Conservation (phyloP, 352 stramenopile species). For the Globisporangium camurandrum region DNA sequence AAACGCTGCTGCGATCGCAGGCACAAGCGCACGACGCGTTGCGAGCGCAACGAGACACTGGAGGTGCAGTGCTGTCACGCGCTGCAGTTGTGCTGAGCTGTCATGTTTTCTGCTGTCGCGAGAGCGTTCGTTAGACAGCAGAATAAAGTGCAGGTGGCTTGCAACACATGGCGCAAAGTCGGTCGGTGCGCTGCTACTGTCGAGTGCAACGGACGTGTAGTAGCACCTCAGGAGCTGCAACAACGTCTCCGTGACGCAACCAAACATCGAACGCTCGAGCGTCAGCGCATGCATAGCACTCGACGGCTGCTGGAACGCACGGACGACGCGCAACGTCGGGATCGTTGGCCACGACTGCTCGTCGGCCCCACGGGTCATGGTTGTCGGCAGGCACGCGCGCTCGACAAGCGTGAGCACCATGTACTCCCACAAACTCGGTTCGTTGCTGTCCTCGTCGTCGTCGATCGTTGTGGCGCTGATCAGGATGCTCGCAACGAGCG, state of each 20-base stretch:
- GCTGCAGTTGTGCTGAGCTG: constrained; percentile 10
- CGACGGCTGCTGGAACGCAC: background rate
- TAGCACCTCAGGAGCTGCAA: constrained; percentile 22
- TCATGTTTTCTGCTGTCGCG: constrained; percentile 10
- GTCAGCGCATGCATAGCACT: constrained; percentile 2
- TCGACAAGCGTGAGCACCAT: constrained; percentile 22
- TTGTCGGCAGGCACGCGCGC: background rate
- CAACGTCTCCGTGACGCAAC: constrained; percentile 18
- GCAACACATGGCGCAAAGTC: constrained; percentile 22
- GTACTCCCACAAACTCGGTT: constrained; percentile 30
- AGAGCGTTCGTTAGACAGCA: constrained; percentile 18
- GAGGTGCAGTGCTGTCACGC: constrained; percentile 23
- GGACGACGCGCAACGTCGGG: background rate
- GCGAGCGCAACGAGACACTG: constrained; percentile 29
- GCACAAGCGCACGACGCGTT: constrained; percentile 18
- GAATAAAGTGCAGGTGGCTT: constrained; percentile 22
- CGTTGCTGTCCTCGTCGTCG: constrained; percentile 25
- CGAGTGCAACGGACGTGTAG: constrained; percentile 17
- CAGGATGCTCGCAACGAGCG: constrained; percentile 38
- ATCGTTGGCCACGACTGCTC: background rate
- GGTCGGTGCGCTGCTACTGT: constrained; percentile 5
- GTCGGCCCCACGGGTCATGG: background rate
- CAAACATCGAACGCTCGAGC: constrained; percentile 4
- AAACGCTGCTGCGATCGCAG: constrained; percentile 26
- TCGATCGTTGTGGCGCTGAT: constrained; percentile 20